Percentiles rank a stretch among this genome's conserved stretches.
Conservation (phyloP, 2,329 filamentous ascomycete genomes). For the Dothiorella sarmentorum region DNA sequence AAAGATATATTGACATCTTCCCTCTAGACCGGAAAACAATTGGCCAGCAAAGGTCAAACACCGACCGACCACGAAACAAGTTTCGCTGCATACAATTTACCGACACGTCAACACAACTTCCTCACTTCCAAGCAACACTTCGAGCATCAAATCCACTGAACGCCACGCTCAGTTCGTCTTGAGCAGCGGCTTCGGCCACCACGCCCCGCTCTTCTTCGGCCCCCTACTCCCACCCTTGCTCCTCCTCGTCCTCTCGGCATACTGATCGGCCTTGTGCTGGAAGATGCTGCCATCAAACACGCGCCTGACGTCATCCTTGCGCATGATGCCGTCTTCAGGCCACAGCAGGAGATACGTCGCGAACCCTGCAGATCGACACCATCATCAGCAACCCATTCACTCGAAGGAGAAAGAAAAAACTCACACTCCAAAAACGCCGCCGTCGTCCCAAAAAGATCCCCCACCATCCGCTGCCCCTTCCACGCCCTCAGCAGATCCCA, state of each 20-base stretch:
- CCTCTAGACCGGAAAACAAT: no score
- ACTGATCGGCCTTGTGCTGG: slow-evolving; percentile 27
- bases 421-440: slow-evolving; percentile 45
- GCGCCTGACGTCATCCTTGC: slow-evolving; percentile 55
- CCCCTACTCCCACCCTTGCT: not conserved
- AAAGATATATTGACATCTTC: no score
- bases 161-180: no score
- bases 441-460: slow-evolving; percentile 47
- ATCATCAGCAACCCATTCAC: not conserved
- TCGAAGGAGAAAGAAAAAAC: not conserved
- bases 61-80: no score
- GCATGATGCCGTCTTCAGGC: slow-evolving; percentile 55
- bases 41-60: no score
- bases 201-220: slow-evolving; percentile 3
- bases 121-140: no score
- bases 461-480: slow-evolving; percentile 41
- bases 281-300: slow-evolving; percentile 55
- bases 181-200: no score
- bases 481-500: slow-evolving; percentile 39
- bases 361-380: slow-evolving; percentile 32
- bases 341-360: slow-evolving; percentile 53
- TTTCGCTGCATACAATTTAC: no score
- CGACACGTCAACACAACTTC: no score
- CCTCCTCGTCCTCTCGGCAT: not conserved
- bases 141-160: no score